Evolutionary conservation across 371 early-diverging fungal genomes (phyloP).

Genomic region (Mucor circinelloides): DNA sequence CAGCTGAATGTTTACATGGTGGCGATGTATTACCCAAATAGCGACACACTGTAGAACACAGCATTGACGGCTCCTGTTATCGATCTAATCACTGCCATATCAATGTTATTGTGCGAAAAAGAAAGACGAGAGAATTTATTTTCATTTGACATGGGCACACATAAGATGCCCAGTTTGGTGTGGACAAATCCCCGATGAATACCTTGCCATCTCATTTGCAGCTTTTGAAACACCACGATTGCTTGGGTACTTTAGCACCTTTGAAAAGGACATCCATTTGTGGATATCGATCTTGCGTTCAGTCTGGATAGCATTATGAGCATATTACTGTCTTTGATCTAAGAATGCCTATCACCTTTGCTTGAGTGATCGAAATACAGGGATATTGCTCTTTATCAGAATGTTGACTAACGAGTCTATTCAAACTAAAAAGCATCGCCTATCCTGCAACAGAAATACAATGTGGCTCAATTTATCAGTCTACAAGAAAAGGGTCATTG

Average conservation of each 20-base stretch:
- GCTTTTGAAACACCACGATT: neutral
- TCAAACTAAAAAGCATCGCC: too few species aligned
- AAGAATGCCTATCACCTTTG: too few species aligned
- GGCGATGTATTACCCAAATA: constrained; percentile 39
- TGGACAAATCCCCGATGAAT: neutral
- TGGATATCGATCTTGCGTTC: too few species aligned
- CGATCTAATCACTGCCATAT: constrained; percentile 22
- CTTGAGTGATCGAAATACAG: too few species aligned
- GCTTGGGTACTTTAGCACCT: neutral
- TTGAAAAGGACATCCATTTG: neutral
- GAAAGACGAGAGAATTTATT: neutral
- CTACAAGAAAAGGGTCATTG: too few species aligned
- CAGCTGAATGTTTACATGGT: neutral
- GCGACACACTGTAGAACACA: constrained; percentile 35
- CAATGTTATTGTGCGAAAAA: neutral
- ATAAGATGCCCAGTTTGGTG: neutral
- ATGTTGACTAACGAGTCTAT: too few species aligned
- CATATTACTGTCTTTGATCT: too few species aligned
- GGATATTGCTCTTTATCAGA: too few species aligned
- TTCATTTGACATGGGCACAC: constrained; percentile 4
- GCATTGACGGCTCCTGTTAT: constrained; percentile 40
- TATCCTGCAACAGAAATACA: too few species aligned
- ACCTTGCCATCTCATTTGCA: neutral
- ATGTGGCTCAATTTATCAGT: too few species aligned
- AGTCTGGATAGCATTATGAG: too few species aligned